Base-by-base conservation (phyloP, 495 filamentous ascomycete genomes). In the Xylaria sp. region DNA sequence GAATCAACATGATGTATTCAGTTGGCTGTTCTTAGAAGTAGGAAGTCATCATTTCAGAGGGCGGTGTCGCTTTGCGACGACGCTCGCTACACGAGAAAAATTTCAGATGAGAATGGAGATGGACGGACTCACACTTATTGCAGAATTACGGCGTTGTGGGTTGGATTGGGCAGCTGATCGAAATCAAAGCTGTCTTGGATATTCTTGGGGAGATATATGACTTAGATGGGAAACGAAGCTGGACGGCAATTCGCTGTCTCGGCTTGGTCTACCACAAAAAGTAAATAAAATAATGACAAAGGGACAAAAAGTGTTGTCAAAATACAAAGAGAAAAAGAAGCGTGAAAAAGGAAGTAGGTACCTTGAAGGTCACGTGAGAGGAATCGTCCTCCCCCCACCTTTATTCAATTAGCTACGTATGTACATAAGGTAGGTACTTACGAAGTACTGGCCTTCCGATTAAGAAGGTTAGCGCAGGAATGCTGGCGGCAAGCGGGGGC, bases 21-120 rank as follows among this genome's bases (percentile, higher is more conserved):
- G 86, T 86, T 86, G 85, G 84, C 85, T 83, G 84, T 88, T 88
- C 84, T 87, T 87, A 86, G 85, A 83, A 81, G 85, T 80, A 76
- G 55, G 80, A 72, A 81, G 75, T 86, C 83, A 86, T 86, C 84
- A 86, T 80, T 57, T 66, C 3, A 26, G 11, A 21, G 11, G 69
- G 21, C 9, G 33, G 15, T 59, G 55, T 59, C 37, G 17, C 8
- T 37, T 37, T 37, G 14, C 5, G 5, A 5, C 0, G 5, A 37
- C 19, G 14, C 52, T 37, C 19, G 14, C 52, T 37, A 17, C 31
- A 1, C 21, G 5, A 4, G 17, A 6, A 21, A 59, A 37, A 11
- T 21, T 59, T n/a, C n/a, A n/a, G n/a, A n/a, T n/a, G n/a, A n/a
- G n/a, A n/a, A n/a, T n/a, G n/a, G n/a, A n/a, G 24, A 5, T 33